Conservation (phyloP, 345 rosid species). For the Alliaria petiolata region DNA sequence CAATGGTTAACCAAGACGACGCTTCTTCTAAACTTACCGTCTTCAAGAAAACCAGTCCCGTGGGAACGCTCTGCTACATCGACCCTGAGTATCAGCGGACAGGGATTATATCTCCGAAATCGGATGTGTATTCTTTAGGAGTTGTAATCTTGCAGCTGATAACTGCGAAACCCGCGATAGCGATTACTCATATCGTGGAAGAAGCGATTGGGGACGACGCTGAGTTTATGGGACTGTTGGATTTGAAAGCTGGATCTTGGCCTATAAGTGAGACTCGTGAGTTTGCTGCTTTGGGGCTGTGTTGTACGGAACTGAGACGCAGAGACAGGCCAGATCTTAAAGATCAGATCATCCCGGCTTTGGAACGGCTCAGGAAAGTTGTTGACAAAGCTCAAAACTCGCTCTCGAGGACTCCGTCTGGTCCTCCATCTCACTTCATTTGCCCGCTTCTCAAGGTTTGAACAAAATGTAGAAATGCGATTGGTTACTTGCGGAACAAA, state of each 20-base stretch:
- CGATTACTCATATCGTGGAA: conserved; percentile 61
- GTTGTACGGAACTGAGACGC: conserved; percentile 71
- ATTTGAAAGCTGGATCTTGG: conserved; percentile 73
- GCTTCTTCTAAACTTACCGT: conserved; percentile 33
- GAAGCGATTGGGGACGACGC: conserved; percentile 50
- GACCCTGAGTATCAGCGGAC: conserved; percentile 95
- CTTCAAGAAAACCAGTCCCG: conserved; percentile 60
- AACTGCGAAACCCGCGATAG: conserved; percentile 77
- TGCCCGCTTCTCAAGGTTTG: conserved; percentile 82
- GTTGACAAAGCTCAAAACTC: conserved; percentile 39
- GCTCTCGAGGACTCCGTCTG: conserved; percentile 16
- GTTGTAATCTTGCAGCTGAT: conserved; percentile 72
- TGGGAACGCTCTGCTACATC: conserved; percentile 80
- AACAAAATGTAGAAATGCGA: neutral
- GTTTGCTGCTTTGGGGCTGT: conserved; percentile 61
- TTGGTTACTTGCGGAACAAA: neutral
- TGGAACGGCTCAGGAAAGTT: conserved; percentile 55
- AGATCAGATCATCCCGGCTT: conserved; percentile 62
- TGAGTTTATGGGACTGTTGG: conserved; percentile 45
- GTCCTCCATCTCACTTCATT: conserved; percentile 65
- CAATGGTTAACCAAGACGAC: conserved; percentile 50
- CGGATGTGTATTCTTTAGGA: conserved; percentile 84
- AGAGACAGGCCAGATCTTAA: conserved; percentile 78
- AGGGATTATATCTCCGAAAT: conserved; percentile 64
- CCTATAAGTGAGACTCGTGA: conserved; percentile 67